A percentile compares a stretch with the other conserved stretches of the same genome.
Evolutionary conservation across 2,329 filamentous ascomycete species (phyloP).

Genomic region (Colletotrichum navitas): DNA sequence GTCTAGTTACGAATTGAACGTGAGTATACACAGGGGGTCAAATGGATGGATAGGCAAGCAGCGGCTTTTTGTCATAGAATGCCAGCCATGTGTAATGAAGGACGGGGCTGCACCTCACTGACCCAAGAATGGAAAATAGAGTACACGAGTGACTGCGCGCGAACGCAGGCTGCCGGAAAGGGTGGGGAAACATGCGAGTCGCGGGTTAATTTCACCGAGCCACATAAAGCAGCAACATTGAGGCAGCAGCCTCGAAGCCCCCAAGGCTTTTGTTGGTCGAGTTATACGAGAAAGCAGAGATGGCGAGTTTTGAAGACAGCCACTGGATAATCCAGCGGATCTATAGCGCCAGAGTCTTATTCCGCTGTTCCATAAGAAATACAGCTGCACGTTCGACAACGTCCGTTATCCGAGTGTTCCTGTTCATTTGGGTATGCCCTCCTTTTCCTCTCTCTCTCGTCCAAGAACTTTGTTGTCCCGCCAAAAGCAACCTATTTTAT

Average conservation of each 20-base stretch:
- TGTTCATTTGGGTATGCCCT: constrained; percentile 8
- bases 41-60: neutral
- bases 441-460: neutral
- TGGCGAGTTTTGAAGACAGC: neutral
- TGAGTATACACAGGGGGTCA: neutral
- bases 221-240: neutral
- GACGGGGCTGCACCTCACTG: neutral
- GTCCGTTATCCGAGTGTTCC: neutral
- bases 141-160: neutral
- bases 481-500: neutral
- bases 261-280: neutral
- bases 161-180: neutral
- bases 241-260: neutral
- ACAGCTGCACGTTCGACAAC: neutral
- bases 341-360: neutral
- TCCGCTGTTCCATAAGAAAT: constrained; percentile 4
- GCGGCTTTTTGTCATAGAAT: neutral
- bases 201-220: neutral
- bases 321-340: neutral
- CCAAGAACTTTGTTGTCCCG: neutral
- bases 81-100: neutral
- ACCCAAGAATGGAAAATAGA: neutral
- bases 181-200: neutral
- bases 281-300: neutral
- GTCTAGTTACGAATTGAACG: neutral